These are phyloP conservation scores for Xylaria palmicola DNA, from an alignment of 495 filamentous ascomycete genomes.

Conservation along the genomic window DNA sequence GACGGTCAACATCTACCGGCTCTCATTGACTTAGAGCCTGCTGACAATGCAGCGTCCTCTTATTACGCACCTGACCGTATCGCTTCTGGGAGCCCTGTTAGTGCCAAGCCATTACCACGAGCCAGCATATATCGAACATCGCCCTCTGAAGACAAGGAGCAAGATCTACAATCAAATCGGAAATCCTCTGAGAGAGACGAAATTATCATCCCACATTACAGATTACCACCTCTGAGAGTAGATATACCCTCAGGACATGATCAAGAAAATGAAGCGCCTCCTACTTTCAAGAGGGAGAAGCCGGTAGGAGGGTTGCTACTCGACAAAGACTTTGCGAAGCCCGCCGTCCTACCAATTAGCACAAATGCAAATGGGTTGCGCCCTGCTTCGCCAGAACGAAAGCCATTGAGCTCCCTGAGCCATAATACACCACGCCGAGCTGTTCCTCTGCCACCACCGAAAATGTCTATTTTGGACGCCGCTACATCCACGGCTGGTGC, in stretches of 20 bases:
- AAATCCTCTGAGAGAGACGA: conserved; percentile 31
- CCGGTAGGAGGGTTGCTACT: conserved; percentile 50
- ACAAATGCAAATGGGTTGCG: conserved; percentile 26
- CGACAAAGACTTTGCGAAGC: conserved; percentile 61
- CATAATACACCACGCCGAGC: conserved; percentile 80
- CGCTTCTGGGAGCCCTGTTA: conserved; percentile 46
- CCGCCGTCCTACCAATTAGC: conserved; percentile 42
- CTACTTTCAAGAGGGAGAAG: conserved; percentile 70
- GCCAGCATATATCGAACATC: conserved; percentile 33
- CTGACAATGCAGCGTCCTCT: conserved; percentile 36
- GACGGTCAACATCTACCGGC: conserved; percentile 34
- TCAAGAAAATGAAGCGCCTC: conserved; percentile 80
- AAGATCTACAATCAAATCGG: conserved; percentile 14
- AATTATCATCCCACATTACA: conserved; percentile 55
- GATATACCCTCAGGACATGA: conserved; percentile 61
- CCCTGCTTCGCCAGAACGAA: conserved; percentile 59
- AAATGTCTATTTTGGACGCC: conserved; percentile 92
- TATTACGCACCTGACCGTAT: conserved; percentile 41
- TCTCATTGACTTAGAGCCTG: conserved; percentile 17
- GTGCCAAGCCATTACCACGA: conserved; percentile 35
- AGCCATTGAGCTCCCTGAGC: conserved; percentile 67
- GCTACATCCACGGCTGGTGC: conserved; percentile 84
- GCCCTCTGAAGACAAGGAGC: conserved; percentile 17
- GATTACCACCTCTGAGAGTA: conserved; percentile 58
- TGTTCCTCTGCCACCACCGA: conserved; percentile 81